Conservation (phyloP, 176 grass and related monocot species). For the Miscanthus lutarioriparius region DNA sequence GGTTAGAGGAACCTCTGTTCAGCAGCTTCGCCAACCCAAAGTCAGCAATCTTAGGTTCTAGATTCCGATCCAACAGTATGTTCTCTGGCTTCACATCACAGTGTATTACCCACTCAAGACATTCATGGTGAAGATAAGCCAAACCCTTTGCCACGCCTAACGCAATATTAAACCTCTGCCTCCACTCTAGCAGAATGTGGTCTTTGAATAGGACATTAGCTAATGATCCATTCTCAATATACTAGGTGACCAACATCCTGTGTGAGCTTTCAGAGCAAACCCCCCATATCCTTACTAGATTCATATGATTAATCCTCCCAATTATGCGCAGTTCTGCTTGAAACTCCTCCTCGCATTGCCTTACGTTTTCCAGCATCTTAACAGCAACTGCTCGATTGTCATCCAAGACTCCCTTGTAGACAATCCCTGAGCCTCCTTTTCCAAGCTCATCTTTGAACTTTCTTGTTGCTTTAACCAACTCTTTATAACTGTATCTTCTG, state of each 20-base stretch:
- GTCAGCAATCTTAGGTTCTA: constrained; percentile 25
- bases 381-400: neutral
- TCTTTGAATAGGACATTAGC: constrained; percentile 32
- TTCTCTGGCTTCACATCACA: constrained; percentile 49
- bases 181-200: constrained; percentile 30
- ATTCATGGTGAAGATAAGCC: constrained; percentile 52
- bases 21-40: constrained; percentile 21
- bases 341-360: constrained; percentile 16
- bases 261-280: constrained; percentile 38
- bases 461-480: neutral
- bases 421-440: constrained; percentile 27
- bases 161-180: constrained; percentile 28
- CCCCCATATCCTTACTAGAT: constrained; percentile 43
- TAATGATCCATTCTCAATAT: constrained; percentile 47
- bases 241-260: constrained; percentile 45
- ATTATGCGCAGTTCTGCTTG: constrained; percentile 9
- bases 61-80: constrained; percentile 14
- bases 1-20: constrained; percentile 12
- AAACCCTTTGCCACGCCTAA: constrained; percentile 35
- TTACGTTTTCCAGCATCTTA: constrained; percentile 7
- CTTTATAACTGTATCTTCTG: constrained; percentile 37
- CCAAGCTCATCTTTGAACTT: constrained; percentile 33
- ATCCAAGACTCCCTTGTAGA: constrained; percentile 8
- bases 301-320: constrained; percentile 31
- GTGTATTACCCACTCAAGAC: constrained; percentile 49